Evolutionary conservation across 345 rosid species (phyloP), one percentile per base, ranked within the genome.

Genomic region (Gossypium rotundifolium): DNA sequence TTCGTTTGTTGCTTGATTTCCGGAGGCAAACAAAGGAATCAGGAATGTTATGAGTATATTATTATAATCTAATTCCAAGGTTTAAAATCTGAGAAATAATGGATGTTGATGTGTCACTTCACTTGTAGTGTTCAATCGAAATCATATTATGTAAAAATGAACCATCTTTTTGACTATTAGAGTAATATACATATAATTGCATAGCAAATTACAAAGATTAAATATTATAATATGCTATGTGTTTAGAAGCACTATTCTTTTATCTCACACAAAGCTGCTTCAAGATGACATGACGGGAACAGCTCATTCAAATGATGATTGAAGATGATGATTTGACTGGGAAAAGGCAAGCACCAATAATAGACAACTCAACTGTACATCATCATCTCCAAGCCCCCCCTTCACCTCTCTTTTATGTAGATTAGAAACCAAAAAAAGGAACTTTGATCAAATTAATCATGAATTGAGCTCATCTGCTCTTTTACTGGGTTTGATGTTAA

Each of bases 251-350:
- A 33, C 40, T 33, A 33, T 33, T 33, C 40, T 33, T 33, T 33
- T 33, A 33, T 33, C 40, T 5, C 40, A 33, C 40, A 6, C 40
- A 33, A 60, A 13, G 66, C 73, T 67, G 59, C 25, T 74, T 40
- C 67, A 61, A 73, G 76, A 71, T 83, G 90, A 88, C 83, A 81
- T 55, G 92, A 88, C 92, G 74, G 84, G 83, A 83, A 86, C 87
- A 86, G 86, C 89, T 85, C 87, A 86, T 74, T 84, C 78, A 77
- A 75, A 60, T 78, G 80, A 83, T 83, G 86, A 83, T 77, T 79
- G 85, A 76, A 82, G 77, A 79, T 48, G 85, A 72, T 81, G 92
- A 88, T 88, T 83, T 83, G 92, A 85, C 82, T 49, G 85, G 76
- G 17, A 76, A 86, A 86, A 83, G 87, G 83, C 63, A 0, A 46